Percentiles rank a stretch among this genome's conserved stretches.
Conservation (phyloP, 192 early-diverging fungal species). For the Borealophlyctis nickersoniae region DNA sequence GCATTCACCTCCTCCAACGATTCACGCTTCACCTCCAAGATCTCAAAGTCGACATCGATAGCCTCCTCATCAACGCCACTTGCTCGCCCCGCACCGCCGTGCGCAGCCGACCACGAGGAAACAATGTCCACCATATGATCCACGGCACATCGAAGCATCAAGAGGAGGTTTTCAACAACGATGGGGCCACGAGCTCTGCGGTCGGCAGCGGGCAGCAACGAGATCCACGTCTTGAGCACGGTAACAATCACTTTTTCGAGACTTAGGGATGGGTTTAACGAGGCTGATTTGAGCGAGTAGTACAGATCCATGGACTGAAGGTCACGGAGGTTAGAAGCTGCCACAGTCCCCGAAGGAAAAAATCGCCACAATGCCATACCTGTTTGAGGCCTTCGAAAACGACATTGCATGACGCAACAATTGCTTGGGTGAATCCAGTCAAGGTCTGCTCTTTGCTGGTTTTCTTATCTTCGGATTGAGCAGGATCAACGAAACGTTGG, state of each 20-base stretch:
- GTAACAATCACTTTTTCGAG: conserved; percentile 25
- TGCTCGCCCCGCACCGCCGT: not conserved
- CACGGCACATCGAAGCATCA: conserved; percentile 5
- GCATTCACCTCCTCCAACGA: conserved; percentile 24
- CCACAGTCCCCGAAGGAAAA: not conserved
- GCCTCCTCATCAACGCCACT: conserved; percentile 13
- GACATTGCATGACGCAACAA: conserved; percentile 12
- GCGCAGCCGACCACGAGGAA: conserved; percentile 10
- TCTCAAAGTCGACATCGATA: conserved; percentile 16
- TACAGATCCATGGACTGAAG: conserved; percentile 30
- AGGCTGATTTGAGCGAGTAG: conserved; percentile 5
- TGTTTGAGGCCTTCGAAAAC: not conserved
- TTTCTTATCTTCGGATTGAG: not conserved
- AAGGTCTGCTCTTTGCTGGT: conserved; percentile 10
- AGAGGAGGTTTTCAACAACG: conserved; percentile 17
- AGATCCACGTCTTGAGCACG: conserved; percentile 27
- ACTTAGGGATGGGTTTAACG: conserved; percentile 22
- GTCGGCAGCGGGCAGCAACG: not conserved
- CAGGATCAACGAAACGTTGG: too few species aligned
- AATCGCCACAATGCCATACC: not conserved
- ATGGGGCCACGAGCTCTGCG: not conserved
- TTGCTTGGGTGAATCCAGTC: too few species aligned
- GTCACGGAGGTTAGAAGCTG: not conserved
- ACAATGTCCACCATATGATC: conserved; percentile 23
- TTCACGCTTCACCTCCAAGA: conserved; percentile 12